A percentile compares a stretch with the other conserved stretches of the same genome.
Conservation (phyloP, 441 rosid species). For the Viola pubescens region DNA sequence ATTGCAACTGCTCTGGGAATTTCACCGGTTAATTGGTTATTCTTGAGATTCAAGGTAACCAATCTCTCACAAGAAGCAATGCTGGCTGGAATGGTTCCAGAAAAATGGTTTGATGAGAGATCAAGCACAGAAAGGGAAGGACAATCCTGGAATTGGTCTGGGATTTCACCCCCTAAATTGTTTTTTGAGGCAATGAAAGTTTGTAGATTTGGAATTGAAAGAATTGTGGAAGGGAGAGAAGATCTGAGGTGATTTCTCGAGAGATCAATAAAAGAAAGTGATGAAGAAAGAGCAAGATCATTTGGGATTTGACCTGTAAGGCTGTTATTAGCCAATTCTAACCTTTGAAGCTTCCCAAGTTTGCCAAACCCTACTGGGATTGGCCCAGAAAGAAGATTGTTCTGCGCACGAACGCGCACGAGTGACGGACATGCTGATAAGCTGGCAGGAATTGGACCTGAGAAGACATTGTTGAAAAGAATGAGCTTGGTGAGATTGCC, state of each 20-base stretch:
- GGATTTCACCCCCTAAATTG: slow-evolving; percentile 54
- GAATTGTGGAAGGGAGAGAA: slow-evolving; percentile 62
- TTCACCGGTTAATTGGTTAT: slow-evolving; percentile 54
- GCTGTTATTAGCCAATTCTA: slow-evolving; percentile 63
- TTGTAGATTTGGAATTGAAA: slow-evolving; percentile 66
- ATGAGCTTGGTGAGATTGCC: slow-evolving; percentile 87
- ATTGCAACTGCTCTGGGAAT: slow-evolving; percentile 56
- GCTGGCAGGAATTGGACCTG: slow-evolving; percentile 61
- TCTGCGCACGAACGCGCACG: slow-evolving; percentile 77
- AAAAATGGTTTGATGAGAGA: slow-evolving; percentile 64
- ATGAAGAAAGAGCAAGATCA: slow-evolving; percentile 53
- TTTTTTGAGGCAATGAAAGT: slow-evolving; percentile 54
- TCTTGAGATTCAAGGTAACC: slow-evolving; percentile 57
- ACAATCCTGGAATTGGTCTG: slow-evolving; percentile 80
- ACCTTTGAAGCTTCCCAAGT: slow-evolving; percentile 64
- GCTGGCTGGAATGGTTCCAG: slow-evolving; percentile 63
- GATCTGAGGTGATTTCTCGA: slow-evolving; percentile 56
- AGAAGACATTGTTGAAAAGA: slow-evolving; percentile 71
- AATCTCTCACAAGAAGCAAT: slow-evolving; percentile 74
- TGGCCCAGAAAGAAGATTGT: slow-evolving; percentile 61
- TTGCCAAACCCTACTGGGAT: slow-evolving; percentile 75
- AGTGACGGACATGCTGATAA: slow-evolving; percentile 50
- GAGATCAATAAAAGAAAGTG: slow-evolving; percentile 77
- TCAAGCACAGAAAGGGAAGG: slow-evolving; percentile 79
- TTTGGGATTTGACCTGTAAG: slow-evolving; percentile 68